These are phyloP conservation scores for Bocquillonia castaneifolia DNA, from an alignment of 441 rosid species.

Conservation along the genomic window DNA sequence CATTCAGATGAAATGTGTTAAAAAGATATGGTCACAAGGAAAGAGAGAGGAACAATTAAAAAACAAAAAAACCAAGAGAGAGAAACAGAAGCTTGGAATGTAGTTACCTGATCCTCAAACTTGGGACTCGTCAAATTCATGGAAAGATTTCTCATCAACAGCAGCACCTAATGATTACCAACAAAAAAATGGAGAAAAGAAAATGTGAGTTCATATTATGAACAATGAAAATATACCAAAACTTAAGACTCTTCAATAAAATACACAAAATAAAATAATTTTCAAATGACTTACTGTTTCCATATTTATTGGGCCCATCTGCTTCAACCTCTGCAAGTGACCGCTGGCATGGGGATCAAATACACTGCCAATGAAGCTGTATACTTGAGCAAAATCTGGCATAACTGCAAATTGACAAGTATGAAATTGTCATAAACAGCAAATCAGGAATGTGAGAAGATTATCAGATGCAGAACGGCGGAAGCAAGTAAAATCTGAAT, in stretches of 20 bases:
- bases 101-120: conserved; percentile 79
- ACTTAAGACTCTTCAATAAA: not conserved
- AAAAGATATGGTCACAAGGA: too few species aligned
- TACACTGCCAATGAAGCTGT: conserved; percentile 87
- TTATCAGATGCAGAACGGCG: not conserved
- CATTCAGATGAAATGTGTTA: not conserved
- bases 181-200: conserved; percentile 8
- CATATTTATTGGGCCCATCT: conserved; percentile 82
- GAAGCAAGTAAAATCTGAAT: not conserved
- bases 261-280: not conserved
- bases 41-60: not conserved
- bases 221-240: not conserved
- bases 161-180: conserved; percentile 47
- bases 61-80: not conserved
- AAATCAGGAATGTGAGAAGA: not conserved
- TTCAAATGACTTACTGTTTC: conserved; percentile 59
- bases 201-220: not conserved
- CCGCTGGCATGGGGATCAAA: conserved; percentile 70
- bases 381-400: conserved; percentile 89
- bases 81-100: not conserved
- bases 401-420: conserved; percentile 52
- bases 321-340: conserved; percentile 72
- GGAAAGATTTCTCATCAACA: conserved; percentile 89
- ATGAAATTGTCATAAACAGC: conserved; percentile 6
- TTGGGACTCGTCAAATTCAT: conserved; percentile 75